phyloP scores from a whole-genome alignment of 176 grass and related monocot genomes.

The Carex kokanica region DNA sequence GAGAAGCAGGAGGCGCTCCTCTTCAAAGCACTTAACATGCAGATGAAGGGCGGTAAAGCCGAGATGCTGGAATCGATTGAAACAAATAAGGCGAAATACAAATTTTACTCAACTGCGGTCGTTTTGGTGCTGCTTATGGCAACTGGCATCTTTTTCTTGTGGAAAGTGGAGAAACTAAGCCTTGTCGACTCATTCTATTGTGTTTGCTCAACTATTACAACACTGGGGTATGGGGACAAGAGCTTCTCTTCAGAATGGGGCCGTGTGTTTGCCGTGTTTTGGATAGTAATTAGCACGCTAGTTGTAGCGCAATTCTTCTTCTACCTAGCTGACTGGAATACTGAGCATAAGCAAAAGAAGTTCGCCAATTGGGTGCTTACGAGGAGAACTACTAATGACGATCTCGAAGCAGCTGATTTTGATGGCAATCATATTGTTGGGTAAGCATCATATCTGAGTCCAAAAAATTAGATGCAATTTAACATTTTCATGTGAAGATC shows the following conservation, averaged over 20 bases:
- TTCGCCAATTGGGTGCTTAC: slow-evolving; percentile 83
- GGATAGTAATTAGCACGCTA: slow-evolving; percentile 71
- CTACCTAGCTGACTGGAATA: slow-evolving; percentile 71
- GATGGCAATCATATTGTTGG: slow-evolving; percentile 49
- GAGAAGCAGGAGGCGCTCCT: slow-evolving; percentile 91
- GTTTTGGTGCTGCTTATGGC: slow-evolving; percentile 42
- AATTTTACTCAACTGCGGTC: slow-evolving; percentile 52
- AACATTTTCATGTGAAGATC: neutral
- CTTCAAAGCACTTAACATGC: slow-evolving; percentile 67
- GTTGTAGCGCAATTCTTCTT: slow-evolving; percentile 77
- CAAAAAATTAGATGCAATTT: slow-evolving; percentile 14
- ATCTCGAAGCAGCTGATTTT: slow-evolving; percentile 87
- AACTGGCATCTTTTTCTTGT: slow-evolving; percentile 58
- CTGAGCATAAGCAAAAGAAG: slow-evolving; percentile 61
- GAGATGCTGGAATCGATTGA: slow-evolving; percentile 50
- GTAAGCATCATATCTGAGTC: slow-evolving; percentile 40
- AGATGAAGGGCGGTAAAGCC: slow-evolving; percentile 38
- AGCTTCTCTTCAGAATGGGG: slow-evolving; percentile 67
- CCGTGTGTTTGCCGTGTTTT: slow-evolving; percentile 69
- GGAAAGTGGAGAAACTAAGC: slow-evolving; percentile 72
- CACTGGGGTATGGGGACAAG: slow-evolving; percentile 77
- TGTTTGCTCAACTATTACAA: slow-evolving; percentile 84
- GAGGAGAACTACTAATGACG: slow-evolving; percentile 52
- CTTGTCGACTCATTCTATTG: slow-evolving; percentile 86
- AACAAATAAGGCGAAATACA: slow-evolving; percentile 59